Evolutionary conservation across 257 asterid species (phyloP).

Genomic region (Haberlea rhodopensis): DNA sequence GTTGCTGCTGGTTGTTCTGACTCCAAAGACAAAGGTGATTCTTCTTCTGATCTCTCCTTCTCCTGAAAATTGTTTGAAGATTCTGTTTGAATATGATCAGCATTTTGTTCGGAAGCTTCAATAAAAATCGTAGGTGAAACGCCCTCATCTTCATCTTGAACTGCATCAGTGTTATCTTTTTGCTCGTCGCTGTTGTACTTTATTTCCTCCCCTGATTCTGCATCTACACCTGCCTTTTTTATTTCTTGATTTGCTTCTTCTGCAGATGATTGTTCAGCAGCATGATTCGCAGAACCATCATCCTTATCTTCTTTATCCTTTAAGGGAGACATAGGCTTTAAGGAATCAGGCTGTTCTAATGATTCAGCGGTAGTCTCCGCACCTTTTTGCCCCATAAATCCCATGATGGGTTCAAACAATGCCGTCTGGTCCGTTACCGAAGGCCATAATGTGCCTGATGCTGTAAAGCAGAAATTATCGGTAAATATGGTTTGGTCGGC

Average conservation of each 20-base stretch:
- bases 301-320: slow-evolving; percentile 33
- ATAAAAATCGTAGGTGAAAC: slow-evolving; percentile 33
- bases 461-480: slow-evolving; percentile 34
- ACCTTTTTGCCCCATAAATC: slow-evolving; percentile 69
- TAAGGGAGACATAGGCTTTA: slow-evolving; percentile 34
- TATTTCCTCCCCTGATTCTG: slow-evolving; percentile 39
- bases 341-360: slow-evolving; percentile 36
- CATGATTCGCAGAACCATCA: slow-evolving; percentile 34
- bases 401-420: slow-evolving; percentile 66
- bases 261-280: no score
- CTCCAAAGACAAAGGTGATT: slow-evolving; percentile 29
- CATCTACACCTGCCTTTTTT: slow-evolving; percentile 35
- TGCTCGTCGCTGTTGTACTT: slow-evolving; percentile 34
- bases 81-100: slow-evolving; percentile 43
- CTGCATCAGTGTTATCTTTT: slow-evolving; percentile 35
- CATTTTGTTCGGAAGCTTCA: slow-evolving; percentile 42
- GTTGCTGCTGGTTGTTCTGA: slow-evolving; percentile 40
- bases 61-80: slow-evolving; percentile 35
- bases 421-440: slow-evolving; percentile 58
- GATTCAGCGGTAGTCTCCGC: slow-evolving; percentile 48
- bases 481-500: slow-evolving; percentile 13
- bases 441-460: slow-evolving; percentile 69
- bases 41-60: slow-evolving; percentile 34
- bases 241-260: slow-evolving; percentile 30
- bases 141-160: slow-evolving; percentile 37